Percentiles rank a stretch among this genome's conserved stretches.
Evolutionary conservation across 139 green algal genomes (phyloP).

Genomic region (Micractinium sp.): DNA sequence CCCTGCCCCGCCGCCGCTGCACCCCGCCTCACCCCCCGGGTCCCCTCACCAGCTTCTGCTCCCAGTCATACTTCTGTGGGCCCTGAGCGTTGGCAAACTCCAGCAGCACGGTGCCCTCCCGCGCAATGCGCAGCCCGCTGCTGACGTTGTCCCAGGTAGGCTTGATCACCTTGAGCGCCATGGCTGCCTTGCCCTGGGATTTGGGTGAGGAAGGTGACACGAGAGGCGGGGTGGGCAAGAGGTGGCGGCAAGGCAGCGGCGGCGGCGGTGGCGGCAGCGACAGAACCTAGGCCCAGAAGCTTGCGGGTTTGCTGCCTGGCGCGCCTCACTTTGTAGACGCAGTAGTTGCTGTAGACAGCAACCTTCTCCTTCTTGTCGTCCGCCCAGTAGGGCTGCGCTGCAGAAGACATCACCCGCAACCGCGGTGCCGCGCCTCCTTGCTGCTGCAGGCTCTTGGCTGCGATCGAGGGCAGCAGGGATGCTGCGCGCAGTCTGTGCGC

Average conservation of each 20-base stretch:
- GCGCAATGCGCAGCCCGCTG: slow-evolving; percentile 26
- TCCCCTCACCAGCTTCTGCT: slow-evolving; percentile 36
- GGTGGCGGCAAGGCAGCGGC: too few species aligned
- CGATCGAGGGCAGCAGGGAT: background rate
- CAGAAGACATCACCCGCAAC: background rate
- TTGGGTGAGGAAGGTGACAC: too few species aligned
- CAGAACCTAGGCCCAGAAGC: too few species aligned
- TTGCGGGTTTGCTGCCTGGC: too few species aligned
- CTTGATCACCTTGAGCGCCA: slow-evolving; percentile 53
- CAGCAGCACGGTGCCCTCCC: slow-evolving; percentile 47
- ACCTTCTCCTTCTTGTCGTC: slow-evolving; percentile 2
- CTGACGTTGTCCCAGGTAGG: slow-evolving; percentile 36
- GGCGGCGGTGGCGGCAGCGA: too few species aligned
- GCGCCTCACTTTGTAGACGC: slow-evolving; percentile 44
- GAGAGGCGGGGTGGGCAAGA: too few species aligned
- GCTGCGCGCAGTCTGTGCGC: background rate
- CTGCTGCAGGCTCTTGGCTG: background rate
- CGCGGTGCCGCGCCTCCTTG: background rate
- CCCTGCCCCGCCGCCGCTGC: background rate
- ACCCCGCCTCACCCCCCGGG: too few species aligned
- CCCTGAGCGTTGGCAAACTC: slow-evolving; percentile 49
- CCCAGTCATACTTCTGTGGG: slow-evolving; percentile 47
- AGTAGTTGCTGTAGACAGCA: slow-evolving; percentile 35
- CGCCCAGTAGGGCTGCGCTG: slow-evolving; percentile 14
- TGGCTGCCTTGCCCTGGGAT: slow-evolving; percentile 35